A percentile compares a stretch with the other conserved stretches of the same genome.
Evolutionary conservation across 345 rosid species (phyloP).

Genomic region (Adansonia digitata): DNA sequence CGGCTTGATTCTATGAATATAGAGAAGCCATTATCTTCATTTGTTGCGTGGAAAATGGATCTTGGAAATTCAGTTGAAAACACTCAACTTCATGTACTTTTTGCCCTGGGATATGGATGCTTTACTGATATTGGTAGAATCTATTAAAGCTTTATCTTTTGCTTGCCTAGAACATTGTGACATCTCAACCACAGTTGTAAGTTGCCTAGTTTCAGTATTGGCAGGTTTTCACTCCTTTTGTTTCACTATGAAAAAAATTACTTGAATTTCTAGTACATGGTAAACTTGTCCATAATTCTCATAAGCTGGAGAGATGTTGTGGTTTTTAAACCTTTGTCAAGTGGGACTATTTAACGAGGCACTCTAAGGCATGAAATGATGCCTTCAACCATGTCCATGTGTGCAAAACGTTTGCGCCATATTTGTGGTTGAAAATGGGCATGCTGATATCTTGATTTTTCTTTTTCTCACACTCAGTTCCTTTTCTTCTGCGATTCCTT

Average conservation of each 20-base stretch:
- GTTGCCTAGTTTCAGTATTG: not conserved
- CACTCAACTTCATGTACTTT: not conserved
- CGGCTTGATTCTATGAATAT: not conserved
- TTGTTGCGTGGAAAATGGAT: constrained; percentile 2
- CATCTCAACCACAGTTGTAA: not conserved
- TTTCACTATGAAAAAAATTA: not conserved
- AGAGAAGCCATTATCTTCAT: not conserved
- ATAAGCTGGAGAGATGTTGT: not conserved
- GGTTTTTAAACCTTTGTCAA: not conserved
- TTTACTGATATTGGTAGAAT: not conserved
- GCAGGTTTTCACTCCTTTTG: not conserved
- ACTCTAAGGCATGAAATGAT: not conserved
- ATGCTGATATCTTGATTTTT: constrained; percentile 2
- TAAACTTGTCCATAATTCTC: not conserved
- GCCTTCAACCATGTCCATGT: not conserved
- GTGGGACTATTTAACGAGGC: not conserved
- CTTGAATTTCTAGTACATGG: not conserved
- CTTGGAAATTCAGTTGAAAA: not conserved
- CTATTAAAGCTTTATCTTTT: not conserved
- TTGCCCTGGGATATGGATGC: not conserved
- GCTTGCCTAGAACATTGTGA: not conserved
- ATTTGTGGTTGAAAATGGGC: not conserved
- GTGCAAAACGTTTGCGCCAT: not conserved
- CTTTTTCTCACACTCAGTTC: not conserved
- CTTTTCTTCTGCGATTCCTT: not conserved